Evolutionary conservation across 768 basidiomycete species (phyloP).

Genomic region (Pseudohyphozyma bogoriensis): DNA sequence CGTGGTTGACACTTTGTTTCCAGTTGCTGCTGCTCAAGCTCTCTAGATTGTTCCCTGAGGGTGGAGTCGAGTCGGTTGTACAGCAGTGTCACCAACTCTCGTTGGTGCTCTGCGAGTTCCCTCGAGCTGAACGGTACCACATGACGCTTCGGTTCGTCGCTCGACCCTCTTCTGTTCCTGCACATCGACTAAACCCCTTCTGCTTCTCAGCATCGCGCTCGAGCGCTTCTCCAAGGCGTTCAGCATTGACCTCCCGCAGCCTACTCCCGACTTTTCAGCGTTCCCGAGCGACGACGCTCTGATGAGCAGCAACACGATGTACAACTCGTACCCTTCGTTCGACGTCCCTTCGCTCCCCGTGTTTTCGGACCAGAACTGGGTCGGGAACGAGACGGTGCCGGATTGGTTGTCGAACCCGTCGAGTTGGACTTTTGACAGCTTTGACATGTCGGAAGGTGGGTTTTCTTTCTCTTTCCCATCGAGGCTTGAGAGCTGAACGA

Average conservation of each 20-base stretch:
- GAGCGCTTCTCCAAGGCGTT: slow-evolving; percentile 3
- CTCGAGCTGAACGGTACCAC: neutral
- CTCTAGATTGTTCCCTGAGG: slow-evolving; percentile 77
- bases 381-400: neutral
- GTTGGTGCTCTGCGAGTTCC: neutral
- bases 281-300: no score
- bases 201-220: neutral
- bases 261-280: neutral
- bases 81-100: neutral
- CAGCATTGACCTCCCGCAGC: neutral
- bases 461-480: no score
- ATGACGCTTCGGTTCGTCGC: neutral
- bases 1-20: neutral
- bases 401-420: neutral
- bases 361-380: neutral
- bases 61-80: slow-evolving; percentile 1
- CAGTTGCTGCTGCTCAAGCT: slow-evolving; percentile 77
- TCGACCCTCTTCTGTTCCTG: neutral
- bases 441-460: neutral
- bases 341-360: neutral
- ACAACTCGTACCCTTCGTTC: neutral
- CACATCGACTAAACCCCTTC: neutral
- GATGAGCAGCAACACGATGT: no score
- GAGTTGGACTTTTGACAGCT: neutral
- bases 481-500: no score